These are phyloP conservation scores for Neobulgaria alba DNA, from an alignment of 2,329 filamentous ascomycete genomes.

Conservation along the genomic window DNA sequence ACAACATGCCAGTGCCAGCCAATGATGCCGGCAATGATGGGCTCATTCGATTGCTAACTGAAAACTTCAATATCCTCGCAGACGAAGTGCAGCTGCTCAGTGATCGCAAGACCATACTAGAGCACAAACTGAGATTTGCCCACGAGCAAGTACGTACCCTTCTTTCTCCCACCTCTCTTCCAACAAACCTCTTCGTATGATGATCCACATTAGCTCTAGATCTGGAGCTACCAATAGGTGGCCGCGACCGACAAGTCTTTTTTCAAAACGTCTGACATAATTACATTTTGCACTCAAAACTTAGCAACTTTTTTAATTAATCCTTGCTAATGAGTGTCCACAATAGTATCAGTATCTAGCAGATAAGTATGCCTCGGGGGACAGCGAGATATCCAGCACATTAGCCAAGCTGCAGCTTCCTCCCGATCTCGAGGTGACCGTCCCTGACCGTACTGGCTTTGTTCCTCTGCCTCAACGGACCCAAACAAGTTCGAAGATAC, in stretches of 20 bases:
- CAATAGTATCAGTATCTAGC: conserved; percentile 54
- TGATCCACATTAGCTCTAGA: conserved; percentile 68
- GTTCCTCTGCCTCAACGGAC: conserved; percentile 26
- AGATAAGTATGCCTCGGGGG: conserved; percentile 59
- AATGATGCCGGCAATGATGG: conserved; percentile 26
- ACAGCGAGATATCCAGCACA: conserved; percentile 57
- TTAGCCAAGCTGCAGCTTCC: conserved; percentile 59
- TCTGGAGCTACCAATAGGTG: conserved; percentile 56
- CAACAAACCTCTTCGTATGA: conserved; percentile 36
- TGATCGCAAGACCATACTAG: conserved; percentile 55
- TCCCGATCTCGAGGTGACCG: conserved; percentile 31
- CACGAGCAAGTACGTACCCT: conserved; percentile 52
- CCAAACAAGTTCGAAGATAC: conserved; percentile 37
- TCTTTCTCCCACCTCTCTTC: too few relatives aligned
- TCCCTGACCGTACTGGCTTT: conserved; percentile 20
- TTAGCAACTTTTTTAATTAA: too few relatives aligned
- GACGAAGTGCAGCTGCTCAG: conserved; percentile 56
- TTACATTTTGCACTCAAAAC: too few relatives aligned
- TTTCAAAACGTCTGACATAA: too few relatives aligned
- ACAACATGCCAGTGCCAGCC: conserved; percentile 25
- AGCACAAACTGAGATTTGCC: conserved; percentile 58
- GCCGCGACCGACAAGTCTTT: conserved; percentile 54
- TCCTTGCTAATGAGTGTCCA: too few relatives aligned
- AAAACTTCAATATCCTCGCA: conserved; percentile 56
- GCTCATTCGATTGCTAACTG: conserved; percentile 48